Percentiles rank a stretch among this genome's conserved stretches.
phyloP scores from a whole-genome alignment of 1,139 yeast genomes.

The Scheffersomyces insectosa region DNA sequence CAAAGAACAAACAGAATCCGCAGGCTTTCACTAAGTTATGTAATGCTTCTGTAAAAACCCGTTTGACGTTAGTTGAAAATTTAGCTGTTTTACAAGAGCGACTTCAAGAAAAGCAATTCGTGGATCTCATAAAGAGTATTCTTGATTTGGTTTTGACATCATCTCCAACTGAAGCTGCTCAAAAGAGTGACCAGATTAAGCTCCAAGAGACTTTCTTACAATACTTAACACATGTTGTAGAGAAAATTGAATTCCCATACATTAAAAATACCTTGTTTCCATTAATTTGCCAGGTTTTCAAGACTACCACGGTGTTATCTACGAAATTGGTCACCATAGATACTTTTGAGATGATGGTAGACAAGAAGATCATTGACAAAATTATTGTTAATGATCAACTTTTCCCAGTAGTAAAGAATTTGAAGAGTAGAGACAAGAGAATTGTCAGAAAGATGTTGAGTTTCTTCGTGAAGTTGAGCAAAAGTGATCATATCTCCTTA shows the following conservation, averaged over 20 bases:
- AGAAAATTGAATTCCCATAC: constrained; percentile 65
- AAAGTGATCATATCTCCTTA: constrained; percentile 37
- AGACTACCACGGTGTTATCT: constrained; percentile 78
- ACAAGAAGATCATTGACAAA: constrained; percentile 64
- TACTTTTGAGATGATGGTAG: constrained; percentile 61
- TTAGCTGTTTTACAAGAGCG: constrained; percentile 53
- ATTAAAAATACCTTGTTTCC: constrained; percentile 77
- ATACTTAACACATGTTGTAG: constrained; percentile 45
- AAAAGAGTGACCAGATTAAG: constrained; percentile 34
- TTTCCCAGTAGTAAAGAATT: constrained; percentile 68
- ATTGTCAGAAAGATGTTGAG: constrained; percentile 57
- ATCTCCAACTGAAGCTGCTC: constrained; percentile 20
- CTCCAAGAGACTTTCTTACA: constrained; percentile 60
- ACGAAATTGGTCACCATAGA: constrained; percentile 73
- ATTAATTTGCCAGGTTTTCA: constrained; percentile 66
- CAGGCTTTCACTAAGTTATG: constrained; percentile 42
- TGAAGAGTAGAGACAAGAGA: constrained; percentile 76
- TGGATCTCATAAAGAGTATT: constrained; percentile 35
- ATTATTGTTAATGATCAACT: constrained; percentile 73
- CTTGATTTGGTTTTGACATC: constrained; percentile 30
- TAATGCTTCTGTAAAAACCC: constrained; percentile 33
- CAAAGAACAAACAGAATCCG: constrained; percentile 37
- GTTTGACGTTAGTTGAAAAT: constrained; percentile 54
- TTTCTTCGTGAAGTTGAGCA: constrained; percentile 49
- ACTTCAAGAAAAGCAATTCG: constrained; percentile 48